A percentile compares a stretch with the other conserved stretches of the same genome.
Evolutionary conservation across 345 rosid genomes (phyloP).

Genomic region (Hevea brasiliensis): DNA sequence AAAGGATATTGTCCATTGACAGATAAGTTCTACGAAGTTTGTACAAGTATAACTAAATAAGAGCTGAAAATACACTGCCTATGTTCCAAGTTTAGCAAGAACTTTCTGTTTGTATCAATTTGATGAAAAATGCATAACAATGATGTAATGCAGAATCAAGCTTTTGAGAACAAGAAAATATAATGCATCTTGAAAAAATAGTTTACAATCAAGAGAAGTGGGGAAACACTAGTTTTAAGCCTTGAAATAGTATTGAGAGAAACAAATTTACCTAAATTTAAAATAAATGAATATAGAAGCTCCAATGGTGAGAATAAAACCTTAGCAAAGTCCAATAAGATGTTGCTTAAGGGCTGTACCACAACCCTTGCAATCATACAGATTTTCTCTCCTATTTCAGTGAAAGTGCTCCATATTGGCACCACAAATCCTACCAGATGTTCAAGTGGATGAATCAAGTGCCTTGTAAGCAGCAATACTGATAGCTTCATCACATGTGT

Average conservation of each 20-base stretch:
- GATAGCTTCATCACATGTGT: background rate
- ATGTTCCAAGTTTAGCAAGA: background rate
- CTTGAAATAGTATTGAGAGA: background rate
- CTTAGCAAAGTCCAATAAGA: constrained; percentile 3
- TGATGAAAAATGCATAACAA: background rate
- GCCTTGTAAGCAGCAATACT: constrained; percentile 8
- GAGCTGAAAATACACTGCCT: background rate
- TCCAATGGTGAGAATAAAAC: constrained; percentile 19
- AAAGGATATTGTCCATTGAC: background rate
- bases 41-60: background rate
- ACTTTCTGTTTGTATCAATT: background rate
- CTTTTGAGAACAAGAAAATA: no score
- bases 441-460: constrained; percentile 11
- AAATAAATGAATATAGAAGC: constrained; percentile 18
- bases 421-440: background rate
- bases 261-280: constrained; percentile 7
- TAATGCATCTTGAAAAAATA: no score
- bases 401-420: constrained; percentile 17
- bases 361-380: constrained; percentile 4
- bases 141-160: no score
- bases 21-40: background rate
- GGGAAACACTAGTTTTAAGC: background rate
- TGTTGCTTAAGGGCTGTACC: constrained; percentile 12
- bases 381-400: constrained; percentile 12
- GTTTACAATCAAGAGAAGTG: background rate